Base-by-base conservation (phyloP, 208 protist species). In the Leishmania tarentolae region DNA sequence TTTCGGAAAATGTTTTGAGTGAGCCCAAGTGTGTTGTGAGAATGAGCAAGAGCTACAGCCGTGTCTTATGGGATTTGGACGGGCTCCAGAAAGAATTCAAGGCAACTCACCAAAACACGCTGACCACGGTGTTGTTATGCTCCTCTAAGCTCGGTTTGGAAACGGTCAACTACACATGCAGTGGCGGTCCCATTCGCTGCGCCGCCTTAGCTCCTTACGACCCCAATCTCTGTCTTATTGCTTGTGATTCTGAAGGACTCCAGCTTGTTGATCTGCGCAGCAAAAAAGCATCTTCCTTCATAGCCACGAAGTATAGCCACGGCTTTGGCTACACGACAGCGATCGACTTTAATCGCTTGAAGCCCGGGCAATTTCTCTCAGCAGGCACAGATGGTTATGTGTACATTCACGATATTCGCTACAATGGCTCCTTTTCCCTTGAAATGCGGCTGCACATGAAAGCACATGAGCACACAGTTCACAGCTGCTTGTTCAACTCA, bases 1-100 rank as follows among this genome's bases (percentile, higher is more conserved):
- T 93, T 24, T 70, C 87, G 17, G 87, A 93, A 17, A 84, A 86
- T 24, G 9, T 94, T 31, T 53, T 77, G 37, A 82, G 53, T 28
- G 90, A 93, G 53, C 89, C 91, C 7, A 87, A 87, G 74, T 79
- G 79, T 17, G 68, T 95, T 11, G 28, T 73, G 9, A 71, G 79
- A 9, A 46, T 93, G 52, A 69, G 74, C 17, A 76, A 81, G 19
- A 35, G 6, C 1, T 83, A 83, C 52, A 83, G 80, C n/a, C 86
- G 91, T 63, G 87, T 91, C 3, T 59, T 97, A 66, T 97, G 94
- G 94, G 92, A 96, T 84, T 75, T 93, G 28, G 92, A 97, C 9
- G 94, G 94, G n/a, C 83, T 95, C 21, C 92, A 97, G 75, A 89
- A 86, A 63, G 90, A 96, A 31, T 82, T 94, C 17, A 77, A 75